Evolutionary conservation across 345 rosid genomes (phyloP).

Genomic region (Citrus hindsii): DNA sequence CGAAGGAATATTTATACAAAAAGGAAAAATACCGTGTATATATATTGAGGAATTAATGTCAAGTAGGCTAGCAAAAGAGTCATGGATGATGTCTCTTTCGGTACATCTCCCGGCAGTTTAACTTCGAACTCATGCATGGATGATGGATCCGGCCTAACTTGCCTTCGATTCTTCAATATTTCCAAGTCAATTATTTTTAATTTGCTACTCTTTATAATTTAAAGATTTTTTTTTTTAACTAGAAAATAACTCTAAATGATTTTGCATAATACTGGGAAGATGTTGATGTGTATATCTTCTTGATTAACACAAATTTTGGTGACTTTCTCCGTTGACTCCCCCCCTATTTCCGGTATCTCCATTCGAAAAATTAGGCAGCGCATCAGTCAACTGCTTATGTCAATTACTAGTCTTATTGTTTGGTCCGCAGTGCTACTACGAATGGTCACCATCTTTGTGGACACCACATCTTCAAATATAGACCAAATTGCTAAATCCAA

Average conservation of each 20-base stretch:
- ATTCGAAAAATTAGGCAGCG: conserved; percentile 4
- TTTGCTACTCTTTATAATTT: background rate
- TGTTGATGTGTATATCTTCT: background rate
- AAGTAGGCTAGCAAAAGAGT: background rate
- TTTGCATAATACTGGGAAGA: background rate
- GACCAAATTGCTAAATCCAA: background rate
- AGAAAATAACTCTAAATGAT: background rate
- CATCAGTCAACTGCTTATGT: conserved; percentile 3
- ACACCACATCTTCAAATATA: background rate
- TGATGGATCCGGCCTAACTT: conserved; percentile 9
- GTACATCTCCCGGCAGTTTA: background rate
- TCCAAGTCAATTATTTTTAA: background rate
- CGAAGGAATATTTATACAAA: too few species aligned
- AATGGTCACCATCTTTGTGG: background rate
- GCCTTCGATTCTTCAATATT: background rate
- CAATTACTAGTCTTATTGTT: conserved; percentile 1
- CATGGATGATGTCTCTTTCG: background rate
- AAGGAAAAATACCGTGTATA: too few species aligned
- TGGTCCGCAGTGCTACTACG: background rate
- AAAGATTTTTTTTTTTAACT: background rate
- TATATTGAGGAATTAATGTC: too few species aligned
- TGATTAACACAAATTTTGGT: background rate
- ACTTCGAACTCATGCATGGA: background rate
- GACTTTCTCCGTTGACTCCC: background rate
- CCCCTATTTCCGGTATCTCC: too few species aligned